Evolutionary conservation across 208 protist genomes (phyloP).

Genomic region (Entamoeba histolytica): DNA sequence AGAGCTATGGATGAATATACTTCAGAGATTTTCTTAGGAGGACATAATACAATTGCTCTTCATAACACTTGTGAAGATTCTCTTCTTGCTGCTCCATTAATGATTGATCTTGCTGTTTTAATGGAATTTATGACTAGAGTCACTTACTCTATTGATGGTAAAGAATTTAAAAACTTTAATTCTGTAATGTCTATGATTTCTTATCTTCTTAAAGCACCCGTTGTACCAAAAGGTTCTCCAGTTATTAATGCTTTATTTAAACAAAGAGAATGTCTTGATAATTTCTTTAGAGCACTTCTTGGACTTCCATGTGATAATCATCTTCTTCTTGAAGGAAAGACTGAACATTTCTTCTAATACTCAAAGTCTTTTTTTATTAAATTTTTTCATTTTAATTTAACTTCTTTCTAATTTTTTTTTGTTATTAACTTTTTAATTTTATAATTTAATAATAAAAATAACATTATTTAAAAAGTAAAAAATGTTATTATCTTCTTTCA

Average conservation of each 20-base stretch:
- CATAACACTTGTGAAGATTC: slow-evolving; percentile 96
- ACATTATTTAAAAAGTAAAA: too few relatives aligned
- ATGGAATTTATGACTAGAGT: slow-evolving; percentile 77
- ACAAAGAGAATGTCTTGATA: slow-evolving; percentile 71
- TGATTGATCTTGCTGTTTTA: slow-evolving; percentile 82
- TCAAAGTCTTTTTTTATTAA: too few relatives aligned
- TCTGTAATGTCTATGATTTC: slow-evolving; percentile 67
- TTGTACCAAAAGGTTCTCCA: slow-evolving; percentile 56
- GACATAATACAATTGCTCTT: slow-evolving; percentile 65
- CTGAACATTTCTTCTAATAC: not conserved
- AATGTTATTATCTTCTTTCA: too few relatives aligned
- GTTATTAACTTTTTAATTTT: too few relatives aligned
- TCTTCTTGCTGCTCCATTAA: slow-evolving; percentile 81
- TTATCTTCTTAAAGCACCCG: slow-evolving; percentile 70
- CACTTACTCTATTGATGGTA: slow-evolving; percentile 27
- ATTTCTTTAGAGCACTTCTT: slow-evolving; percentile 71
- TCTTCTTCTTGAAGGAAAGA: not conserved
- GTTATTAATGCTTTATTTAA: slow-evolving; percentile 85
- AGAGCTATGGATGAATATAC: slow-evolving; percentile 92
- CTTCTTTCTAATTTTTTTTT: too few relatives aligned
- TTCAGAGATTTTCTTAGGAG: slow-evolving; percentile 87
- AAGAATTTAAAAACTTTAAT: slow-evolving; percentile 55
- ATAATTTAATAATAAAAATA: too few relatives aligned
- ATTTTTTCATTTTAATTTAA: too few relatives aligned
- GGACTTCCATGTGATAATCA: slow-evolving; percentile 44